These are phyloP conservation scores for Pisolithus tinctorius DNA, from an alignment of 768 basidiomycete species.

Conservation along the genomic window DNA sequence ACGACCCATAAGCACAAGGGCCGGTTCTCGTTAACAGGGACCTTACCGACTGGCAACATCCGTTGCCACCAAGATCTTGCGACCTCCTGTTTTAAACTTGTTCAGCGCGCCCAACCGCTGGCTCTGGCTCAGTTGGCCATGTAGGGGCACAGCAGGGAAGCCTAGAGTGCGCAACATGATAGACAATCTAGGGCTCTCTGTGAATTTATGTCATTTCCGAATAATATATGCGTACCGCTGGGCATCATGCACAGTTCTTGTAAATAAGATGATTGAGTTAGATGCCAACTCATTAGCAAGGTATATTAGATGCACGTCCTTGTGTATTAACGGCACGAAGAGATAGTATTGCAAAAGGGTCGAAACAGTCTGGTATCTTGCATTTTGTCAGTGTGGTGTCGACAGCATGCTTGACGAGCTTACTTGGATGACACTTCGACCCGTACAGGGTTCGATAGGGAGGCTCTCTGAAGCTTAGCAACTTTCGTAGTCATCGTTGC, in stretches of 20 bases:
- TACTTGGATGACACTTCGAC: constrained; percentile 93
- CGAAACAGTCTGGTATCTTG: constrained; percentile 93
- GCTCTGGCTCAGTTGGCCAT: constrained; percentile 92
- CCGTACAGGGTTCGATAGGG: constrained; percentile 86
- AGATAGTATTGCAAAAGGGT: constrained; percentile 95
- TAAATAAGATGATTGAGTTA: constrained; percentile 94
- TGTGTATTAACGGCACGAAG: constrained; percentile 84
- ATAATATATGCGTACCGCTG: constrained; percentile 45
- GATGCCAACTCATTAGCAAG: constrained; percentile 84
- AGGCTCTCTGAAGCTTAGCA: constrained; percentile 90
- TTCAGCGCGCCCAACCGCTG: constrained; percentile 86
- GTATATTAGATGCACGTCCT: constrained; percentile 87
- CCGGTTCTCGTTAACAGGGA: neutral
- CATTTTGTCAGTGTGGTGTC: constrained; percentile 1
- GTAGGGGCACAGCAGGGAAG: constrained; percentile 92
- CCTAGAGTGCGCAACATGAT: constrained; percentile 87
- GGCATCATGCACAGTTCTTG: constrained; percentile 90
- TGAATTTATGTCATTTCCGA: neutral
- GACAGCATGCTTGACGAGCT: constrained; percentile 15
- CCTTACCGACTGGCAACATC: constrained; percentile 89
- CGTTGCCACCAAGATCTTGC: constrained; percentile 88
- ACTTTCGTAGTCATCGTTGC: constrained; percentile 99
- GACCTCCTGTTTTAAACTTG: constrained; percentile 94
- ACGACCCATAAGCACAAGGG: constrained; percentile 3
- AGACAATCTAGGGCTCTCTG: constrained; percentile 48